Evolutionary conservation across 345 rosid genomes (phyloP).

Genomic region (Geranium brycei): DNA sequence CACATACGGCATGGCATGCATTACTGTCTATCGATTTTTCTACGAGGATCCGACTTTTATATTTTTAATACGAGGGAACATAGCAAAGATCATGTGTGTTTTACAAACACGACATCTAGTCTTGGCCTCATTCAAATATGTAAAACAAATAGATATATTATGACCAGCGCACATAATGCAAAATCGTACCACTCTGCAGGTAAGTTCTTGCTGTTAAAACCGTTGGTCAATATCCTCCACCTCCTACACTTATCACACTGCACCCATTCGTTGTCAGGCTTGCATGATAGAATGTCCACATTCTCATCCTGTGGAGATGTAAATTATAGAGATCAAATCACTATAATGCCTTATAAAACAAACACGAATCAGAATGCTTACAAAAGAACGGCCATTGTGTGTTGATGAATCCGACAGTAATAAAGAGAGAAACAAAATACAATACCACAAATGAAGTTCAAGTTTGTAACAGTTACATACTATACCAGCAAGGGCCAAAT

Average conservation of each 20-base stretch:
- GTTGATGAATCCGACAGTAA: background rate
- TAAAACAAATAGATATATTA: background rate
- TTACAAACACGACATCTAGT: background rate
- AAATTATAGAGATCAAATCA: background rate
- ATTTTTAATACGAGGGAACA: background rate
- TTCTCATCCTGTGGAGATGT: slow-evolving; percentile 5
- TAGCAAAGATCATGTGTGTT: background rate
- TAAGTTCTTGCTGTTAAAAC: slow-evolving; percentile 15
- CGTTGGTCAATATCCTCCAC: slow-evolving; percentile 21
- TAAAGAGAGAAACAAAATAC: background rate
- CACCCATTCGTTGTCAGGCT: slow-evolving; percentile 29
- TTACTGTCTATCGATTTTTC: background rate
- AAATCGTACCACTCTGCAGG: slow-evolving; percentile 20
- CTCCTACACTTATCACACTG: slow-evolving; percentile 28
- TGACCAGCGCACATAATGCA: background rate
- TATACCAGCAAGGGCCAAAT: no score
- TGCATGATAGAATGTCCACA: slow-evolving; percentile 4
- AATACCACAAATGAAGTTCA: background rate
- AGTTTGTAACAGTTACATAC: background rate
- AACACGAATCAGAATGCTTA: background rate
- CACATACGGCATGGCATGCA: background rate
- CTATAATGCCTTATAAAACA: background rate
- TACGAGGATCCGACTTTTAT: background rate
- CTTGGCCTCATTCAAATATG: background rate
- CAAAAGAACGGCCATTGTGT: background rate